Base-by-base conservation (phyloP, 2,329 filamentous ascomycete genomes). In the Nigrospora oryzae region DNA sequence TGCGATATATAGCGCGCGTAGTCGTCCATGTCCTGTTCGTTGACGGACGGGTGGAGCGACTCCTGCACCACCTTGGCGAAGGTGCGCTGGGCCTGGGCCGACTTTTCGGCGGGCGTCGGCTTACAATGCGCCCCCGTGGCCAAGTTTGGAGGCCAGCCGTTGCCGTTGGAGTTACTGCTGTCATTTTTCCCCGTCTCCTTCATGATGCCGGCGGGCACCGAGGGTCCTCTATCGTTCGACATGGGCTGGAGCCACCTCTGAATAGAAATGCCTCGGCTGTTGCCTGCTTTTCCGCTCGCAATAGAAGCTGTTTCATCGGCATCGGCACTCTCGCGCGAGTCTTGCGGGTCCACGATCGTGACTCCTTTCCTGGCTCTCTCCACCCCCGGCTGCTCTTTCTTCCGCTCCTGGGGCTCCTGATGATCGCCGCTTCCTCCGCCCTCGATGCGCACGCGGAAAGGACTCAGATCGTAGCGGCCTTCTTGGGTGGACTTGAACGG, bases 1-100 rank as follows among this genome's bases (percentile, higher is more conserved):
- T 98, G 93, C 40, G 78, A 81, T 53, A 98, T 82, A 64, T 97
- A 98, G 19, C 85, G 81, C 47, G 83, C 77, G 61, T 98, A 98
- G 61, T 97, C 93, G 39, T 85, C 82, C 19, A 82, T 80, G 67
- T 97, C 91, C 35, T 79, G 75, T 8, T 75, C 66, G 8, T 79
- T 85, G 34, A 98, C 87, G 1, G 81, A 83, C 1, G 93, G 93
- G 52, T 95, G 86, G 38, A 97, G 74, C 5, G 88, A 93, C 60
- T 90, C 86, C 43, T 83, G 76, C 38, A 96, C 85, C 41, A 95
- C 84, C 58, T 94, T 85, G 15, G 84, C 84, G 40, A 96, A 84
- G 0, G 88, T 94, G 84, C 86, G 90, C 61, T 95, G 89, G 13
- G 88, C 85, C 45, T 86, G 84, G 34, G 85, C 86, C 28, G 83